These are phyloP conservation scores for Candida methanosorbosa DNA, from an alignment of 805 yeast genomes.

Conservation along the genomic window DNA sequence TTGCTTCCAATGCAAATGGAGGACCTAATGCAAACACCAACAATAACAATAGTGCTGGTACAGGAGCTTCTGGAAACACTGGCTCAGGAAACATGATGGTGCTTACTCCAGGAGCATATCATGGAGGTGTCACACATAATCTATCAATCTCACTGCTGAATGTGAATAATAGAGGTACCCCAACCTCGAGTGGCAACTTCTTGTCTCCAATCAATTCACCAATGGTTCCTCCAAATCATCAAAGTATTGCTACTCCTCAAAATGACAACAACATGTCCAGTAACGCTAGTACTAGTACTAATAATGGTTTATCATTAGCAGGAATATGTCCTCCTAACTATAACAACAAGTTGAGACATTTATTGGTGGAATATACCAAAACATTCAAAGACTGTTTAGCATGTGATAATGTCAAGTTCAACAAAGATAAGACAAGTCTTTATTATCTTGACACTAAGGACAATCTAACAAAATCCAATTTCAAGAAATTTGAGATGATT, in stretches of 20 bases:
- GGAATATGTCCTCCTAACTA: conserved; percentile 24
- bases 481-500: conserved; percentile 46
- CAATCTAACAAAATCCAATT: conserved; percentile 25
- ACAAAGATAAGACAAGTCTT: conserved; percentile 1
- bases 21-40: too few species aligned
- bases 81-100: neutral
- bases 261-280: neutral
- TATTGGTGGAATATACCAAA: conserved; percentile 1
- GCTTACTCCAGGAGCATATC: neutral
- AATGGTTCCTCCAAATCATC: conserved; percentile 15
- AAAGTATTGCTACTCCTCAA: neutral
- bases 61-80: neutral
- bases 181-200: conserved; percentile 10
- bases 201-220: conserved; percentile 18
- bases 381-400: conserved; percentile 7
- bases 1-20: neutral
- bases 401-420: neutral
- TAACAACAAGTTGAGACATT: conserved; percentile 18
- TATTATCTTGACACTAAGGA: neutral
- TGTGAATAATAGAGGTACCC: conserved; percentile 10
- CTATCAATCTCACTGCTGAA: conserved; percentile 1
- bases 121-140: too few species aligned
- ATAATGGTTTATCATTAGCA: too few species aligned
- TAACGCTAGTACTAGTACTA: neutral
- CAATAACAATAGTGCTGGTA: neutral